These are phyloP conservation scores for Geotrichum ghanense DNA, from an alignment of 805 yeast species.

Conservation along the genomic window DNA sequence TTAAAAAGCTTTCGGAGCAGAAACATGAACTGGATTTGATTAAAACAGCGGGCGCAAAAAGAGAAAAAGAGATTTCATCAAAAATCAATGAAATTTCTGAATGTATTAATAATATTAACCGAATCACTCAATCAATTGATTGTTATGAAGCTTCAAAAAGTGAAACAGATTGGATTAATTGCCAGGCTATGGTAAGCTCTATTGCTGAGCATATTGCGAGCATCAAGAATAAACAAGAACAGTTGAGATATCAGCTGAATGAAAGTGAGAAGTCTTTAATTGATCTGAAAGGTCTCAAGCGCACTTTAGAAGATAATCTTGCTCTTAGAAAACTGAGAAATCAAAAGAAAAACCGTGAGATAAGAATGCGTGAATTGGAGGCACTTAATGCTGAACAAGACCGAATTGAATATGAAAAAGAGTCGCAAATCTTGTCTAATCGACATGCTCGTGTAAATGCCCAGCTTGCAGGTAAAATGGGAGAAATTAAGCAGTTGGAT, in stretches of 20 bases:
- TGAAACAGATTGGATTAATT: conserved; percentile 5
- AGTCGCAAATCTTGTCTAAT: conserved; percentile 39
- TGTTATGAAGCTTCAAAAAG: conserved; percentile 9
- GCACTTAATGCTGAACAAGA: conserved; percentile 46
- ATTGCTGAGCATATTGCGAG: conserved; percentile 13
- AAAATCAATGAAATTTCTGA: conserved; percentile 4
- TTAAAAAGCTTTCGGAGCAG: conserved; percentile 37
- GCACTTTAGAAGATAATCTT: conserved; percentile 53
- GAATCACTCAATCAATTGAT: conserved; percentile 6
- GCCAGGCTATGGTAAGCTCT: conserved; percentile 20
- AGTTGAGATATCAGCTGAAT: conserved; percentile 20
- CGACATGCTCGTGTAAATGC: conserved; percentile 46
- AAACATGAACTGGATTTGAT: background rate
- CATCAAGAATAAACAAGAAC: conserved; percentile 16
- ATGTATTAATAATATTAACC: conserved; percentile 4
- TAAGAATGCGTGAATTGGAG: conserved; percentile 36
- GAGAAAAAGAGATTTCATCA: conserved; percentile 1
- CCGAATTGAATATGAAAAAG: conserved; percentile 48
- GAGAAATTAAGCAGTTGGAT: conserved; percentile 75
- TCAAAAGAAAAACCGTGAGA: conserved; percentile 30
- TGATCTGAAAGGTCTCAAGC: conserved; percentile 51
- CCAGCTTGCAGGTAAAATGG: conserved; percentile 62
- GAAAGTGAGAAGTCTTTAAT: conserved; percentile 32
- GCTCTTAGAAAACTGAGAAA: conserved; percentile 38
- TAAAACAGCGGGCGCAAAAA: background rate